A percentile compares a stretch with the other conserved stretches of the same genome.
Conservation (phyloP, 768 basidiomycete genomes). For the Tylopilus subfusipes region DNA sequence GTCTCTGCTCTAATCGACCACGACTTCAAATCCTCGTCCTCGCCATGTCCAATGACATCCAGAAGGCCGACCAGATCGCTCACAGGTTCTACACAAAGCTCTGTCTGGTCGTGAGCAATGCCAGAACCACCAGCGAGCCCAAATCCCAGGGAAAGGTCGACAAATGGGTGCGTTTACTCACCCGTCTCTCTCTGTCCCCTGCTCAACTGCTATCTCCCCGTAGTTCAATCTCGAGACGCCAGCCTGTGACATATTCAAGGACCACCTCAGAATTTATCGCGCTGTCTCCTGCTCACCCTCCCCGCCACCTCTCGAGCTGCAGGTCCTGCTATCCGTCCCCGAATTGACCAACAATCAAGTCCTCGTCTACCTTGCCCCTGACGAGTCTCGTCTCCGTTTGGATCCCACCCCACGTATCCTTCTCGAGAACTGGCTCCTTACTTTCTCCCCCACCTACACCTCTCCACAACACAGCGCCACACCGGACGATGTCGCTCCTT, state of each 20-base stretch:
- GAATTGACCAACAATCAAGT: conserved; percentile 68
- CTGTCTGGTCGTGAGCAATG: conserved; percentile 68
- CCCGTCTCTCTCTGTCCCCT: not conserved
- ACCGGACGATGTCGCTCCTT: conserved; percentile 53
- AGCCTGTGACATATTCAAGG: conserved; percentile 65
- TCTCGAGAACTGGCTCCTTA: conserved; percentile 67
- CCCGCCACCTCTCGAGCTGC: conserved; percentile 55
- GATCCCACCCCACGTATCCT: conserved; percentile 71
- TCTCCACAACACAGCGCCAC: conserved; percentile 22
- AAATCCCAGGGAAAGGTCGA: conserved; percentile 52
- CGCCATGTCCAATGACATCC: conserved; percentile 52
- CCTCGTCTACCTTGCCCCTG: conserved; percentile 61
- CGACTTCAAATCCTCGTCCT: conserved; percentile 9
- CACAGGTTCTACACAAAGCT: conserved; percentile 82
- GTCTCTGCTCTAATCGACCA: conserved; percentile 22
- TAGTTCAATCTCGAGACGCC: conserved; percentile 84
- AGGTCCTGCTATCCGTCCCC: conserved; percentile 68
- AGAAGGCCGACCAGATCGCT: conserved; percentile 83
- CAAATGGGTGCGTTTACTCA: conserved; percentile 65
- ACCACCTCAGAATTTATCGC: conserved; percentile 56
- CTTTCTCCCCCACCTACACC: conserved; percentile 35
- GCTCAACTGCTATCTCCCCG: not conserved
- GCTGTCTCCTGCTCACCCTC: conserved; percentile 38
- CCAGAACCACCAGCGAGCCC: conserved; percentile 57
- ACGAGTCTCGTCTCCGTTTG: conserved; percentile 57